Percentiles rank a stretch among this genome's conserved stretches.
phyloP scores from a whole-genome alignment of 352 stramenopile genomes.

The Plasmopara halstedii region DNA sequence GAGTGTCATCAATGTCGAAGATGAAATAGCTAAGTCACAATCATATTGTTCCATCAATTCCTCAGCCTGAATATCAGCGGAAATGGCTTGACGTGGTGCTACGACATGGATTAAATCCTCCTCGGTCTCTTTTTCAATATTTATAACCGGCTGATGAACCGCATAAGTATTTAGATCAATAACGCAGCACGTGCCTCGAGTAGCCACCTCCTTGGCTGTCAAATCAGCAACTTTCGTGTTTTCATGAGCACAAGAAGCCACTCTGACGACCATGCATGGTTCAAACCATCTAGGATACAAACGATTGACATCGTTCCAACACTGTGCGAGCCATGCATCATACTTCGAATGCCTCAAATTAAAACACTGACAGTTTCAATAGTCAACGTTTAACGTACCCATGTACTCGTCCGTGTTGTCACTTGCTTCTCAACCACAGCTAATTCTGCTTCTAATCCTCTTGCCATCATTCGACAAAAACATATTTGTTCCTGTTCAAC shows the following conservation, averaged over 20 bases:
- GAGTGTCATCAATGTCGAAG: conserved; percentile 55
- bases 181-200: conserved; percentile 19
- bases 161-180: conserved; percentile 8
- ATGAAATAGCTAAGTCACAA: conserved; percentile 65
- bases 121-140: conserved; percentile 8
- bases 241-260: conserved; percentile 7
- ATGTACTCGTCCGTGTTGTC: conserved; percentile 14
- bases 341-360: conserved; percentile 17
- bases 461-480: conserved; percentile 20
- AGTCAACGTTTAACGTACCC: conserved; percentile 14
- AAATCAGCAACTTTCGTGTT: background rate
- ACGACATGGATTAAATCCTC: conserved; percentile 10
- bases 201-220: conserved; percentile 43
- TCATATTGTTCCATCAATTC: conserved; percentile 57
- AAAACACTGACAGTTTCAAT: background rate
- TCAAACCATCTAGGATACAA: conserved; percentile 64
- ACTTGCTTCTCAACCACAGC: conserved; percentile 9
- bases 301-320: conserved; percentile 51
- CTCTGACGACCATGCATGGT: conserved; percentile 21
- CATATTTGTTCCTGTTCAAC: conserved; percentile 32
- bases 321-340: conserved; percentile 28
- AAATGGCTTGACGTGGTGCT: conserved; percentile 32
- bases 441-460: conserved; percentile 10
- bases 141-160: conserved; percentile 7
- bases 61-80: conserved; percentile 41